These are phyloP conservation scores for Pichia paraexigua DNA, from an alignment of 805 yeast species.

Conservation along the genomic window DNA sequence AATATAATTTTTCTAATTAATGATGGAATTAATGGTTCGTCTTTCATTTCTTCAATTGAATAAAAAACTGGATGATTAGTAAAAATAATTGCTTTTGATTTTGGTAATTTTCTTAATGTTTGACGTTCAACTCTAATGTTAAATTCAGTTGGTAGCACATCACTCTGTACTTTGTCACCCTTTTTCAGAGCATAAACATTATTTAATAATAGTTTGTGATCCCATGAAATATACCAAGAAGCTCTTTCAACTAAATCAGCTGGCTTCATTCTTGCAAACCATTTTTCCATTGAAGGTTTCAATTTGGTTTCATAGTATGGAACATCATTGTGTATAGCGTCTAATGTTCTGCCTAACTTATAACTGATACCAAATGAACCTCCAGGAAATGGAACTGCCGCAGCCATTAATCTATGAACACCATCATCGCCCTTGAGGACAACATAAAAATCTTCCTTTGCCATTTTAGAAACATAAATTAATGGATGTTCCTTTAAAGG, in stretches of 20 bases:
- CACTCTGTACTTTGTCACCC: conserved; percentile 39
- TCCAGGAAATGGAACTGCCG: conserved; percentile 75
- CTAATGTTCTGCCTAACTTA: conserved; percentile 55
- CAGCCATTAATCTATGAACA: conserved; percentile 57
- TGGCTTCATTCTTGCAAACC: conserved; percentile 57
- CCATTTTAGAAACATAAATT: conserved; percentile 54
- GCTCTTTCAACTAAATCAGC: conserved; percentile 65
- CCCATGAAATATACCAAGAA: conserved; percentile 71
- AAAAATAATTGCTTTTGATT: conserved; percentile 56
- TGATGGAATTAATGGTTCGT: conserved; percentile 69
- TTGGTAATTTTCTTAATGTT: conserved; percentile 60
- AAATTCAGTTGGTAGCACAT: conserved; percentile 42
- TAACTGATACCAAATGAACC: conserved; percentile 58
- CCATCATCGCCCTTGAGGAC: conserved; percentile 50
- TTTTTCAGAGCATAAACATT: conserved; percentile 44
- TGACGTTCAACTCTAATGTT: conserved; percentile 69
- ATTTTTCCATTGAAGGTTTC: conserved; percentile 63
- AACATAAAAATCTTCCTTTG: conserved; percentile 68
- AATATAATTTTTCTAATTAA: conserved; percentile 51
- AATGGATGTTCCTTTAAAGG: conserved; percentile 62
- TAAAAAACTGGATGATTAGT: conserved; percentile 76
- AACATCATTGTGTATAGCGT: conserved; percentile 57
- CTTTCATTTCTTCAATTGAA: conserved; percentile 72
- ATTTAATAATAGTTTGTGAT: conserved; percentile 49
- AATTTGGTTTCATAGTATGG: conserved; percentile 63